Base-by-base conservation (phyloP, 768 basidiomycete genomes). In the Agaricus sinodeliciosus region DNA sequence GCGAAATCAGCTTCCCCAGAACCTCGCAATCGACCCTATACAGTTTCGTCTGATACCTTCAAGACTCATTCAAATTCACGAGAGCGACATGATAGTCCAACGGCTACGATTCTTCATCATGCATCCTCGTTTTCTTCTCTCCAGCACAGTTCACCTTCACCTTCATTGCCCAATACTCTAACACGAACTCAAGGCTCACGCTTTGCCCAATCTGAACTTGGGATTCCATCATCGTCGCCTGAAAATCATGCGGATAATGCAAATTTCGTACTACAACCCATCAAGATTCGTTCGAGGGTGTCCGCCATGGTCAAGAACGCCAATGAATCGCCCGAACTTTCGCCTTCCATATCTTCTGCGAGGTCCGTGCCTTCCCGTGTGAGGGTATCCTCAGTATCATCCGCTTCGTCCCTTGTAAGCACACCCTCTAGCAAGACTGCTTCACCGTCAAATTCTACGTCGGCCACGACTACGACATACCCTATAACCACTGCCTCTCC, bases 241-340 rank as follows among this genome's bases (percentile, higher is more conserved):
- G 18, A 48, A 36, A 22, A 13, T 36, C 56, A 63, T 43, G 49
- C 58, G 31, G 54, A 55, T 12, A 59, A 49, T 22, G 53, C 48
- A 12, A 49, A 49, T 15, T 58, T 62, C 25, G 58, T 60, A 16
- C 63, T 68, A 2, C 69, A 67, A 2, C 55, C 68, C 1, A 59
- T 68, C 31, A 73, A 70, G 60, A 76, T 89, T 56, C 86, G 78
- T 65, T 78, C 86, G 16, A 87, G 80, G 61, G 72, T 87, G 22
- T 76, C 84, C 0, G 65, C 68, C 35, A 56, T 81, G 41, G 77
- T 72, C 18, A 80, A 74, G 56, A 56, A 65, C 8, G 49, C 58
- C 34, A 54, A 49, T 25, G 63, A 63, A 12, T 55, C 58, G 4
- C 54, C 63, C 40, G 57, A 63, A 9, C 35, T 55, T 40, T 57